Evolutionary conservation across 2,329 filamentous ascomycete species (phyloP).

Genomic region (Alternaria novae-zelandiae): DNA sequence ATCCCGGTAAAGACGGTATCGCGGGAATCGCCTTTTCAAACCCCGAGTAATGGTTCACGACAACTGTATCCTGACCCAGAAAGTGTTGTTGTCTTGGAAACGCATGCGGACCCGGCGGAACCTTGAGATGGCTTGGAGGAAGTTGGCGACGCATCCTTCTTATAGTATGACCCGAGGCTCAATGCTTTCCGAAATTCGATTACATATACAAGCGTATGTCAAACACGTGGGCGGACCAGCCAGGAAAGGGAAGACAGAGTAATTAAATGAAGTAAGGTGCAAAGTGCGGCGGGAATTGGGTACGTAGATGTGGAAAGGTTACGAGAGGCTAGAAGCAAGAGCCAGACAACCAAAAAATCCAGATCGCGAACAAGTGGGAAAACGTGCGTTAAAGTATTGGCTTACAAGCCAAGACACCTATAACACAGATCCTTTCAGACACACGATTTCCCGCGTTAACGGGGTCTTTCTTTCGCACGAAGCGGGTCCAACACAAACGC

Average conservation of each 20-base stretch:
- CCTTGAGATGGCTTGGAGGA: constrained; percentile 43
- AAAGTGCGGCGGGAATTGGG: not conserved
- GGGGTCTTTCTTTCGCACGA: constrained; percentile 1
- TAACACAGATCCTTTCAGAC: not conserved
- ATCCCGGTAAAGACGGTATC: constrained; percentile 46
- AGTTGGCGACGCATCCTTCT: constrained; percentile 42
- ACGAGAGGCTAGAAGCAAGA: constrained; percentile 6
- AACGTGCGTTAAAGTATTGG: constrained; percentile 46
- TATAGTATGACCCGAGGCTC: constrained; percentile 8
- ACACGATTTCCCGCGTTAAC: not conserved
- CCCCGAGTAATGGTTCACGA: constrained; percentile 43
- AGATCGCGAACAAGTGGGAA: constrained; percentile 28
- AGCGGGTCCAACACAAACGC: constrained; percentile 1
- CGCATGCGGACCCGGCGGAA: constrained; percentile 36
- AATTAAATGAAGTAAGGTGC: constrained; percentile 22
- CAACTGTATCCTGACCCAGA: constrained; percentile 34
- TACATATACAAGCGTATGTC: constrained; percentile 25
- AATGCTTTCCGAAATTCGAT: constrained; percentile 5
- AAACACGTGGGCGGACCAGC: constrained; percentile 24
- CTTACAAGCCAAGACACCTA: constrained; percentile 28
- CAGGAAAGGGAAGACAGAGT: constrained; percentile 15
- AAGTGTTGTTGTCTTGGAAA: constrained; percentile 37
- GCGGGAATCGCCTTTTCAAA: constrained; percentile 47
- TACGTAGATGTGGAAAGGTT: not conserved
- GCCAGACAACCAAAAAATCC: constrained; percentile 16